phyloP scores from a whole-genome alignment of 345 rosid genomes.

The Salix suchowensis region DNA sequence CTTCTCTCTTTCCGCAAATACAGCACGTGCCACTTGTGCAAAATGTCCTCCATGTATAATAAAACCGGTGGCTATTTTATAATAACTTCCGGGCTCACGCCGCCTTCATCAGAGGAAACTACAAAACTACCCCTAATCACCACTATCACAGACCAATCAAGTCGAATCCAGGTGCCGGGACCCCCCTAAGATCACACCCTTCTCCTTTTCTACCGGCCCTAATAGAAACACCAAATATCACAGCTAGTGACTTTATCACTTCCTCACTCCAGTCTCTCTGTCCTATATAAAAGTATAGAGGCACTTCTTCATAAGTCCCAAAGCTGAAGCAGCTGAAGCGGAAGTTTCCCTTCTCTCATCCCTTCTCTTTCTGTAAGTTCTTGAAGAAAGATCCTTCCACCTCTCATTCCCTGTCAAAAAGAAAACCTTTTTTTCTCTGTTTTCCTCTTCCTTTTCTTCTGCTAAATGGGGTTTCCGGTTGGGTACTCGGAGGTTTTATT shows the following conservation, averaged over 20 bases:
- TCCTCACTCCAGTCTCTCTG: background rate
- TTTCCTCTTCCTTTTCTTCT: background rate
- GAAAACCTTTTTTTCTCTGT: background rate
- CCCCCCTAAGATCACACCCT: background rate
- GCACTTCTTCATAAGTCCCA: background rate
- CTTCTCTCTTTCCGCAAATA: constrained; percentile 3
- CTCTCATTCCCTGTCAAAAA: background rate
- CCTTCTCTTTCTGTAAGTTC: background rate
- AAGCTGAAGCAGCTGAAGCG: constrained; percentile 17
- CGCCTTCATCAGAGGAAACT: background rate
- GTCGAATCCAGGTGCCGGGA: background rate
- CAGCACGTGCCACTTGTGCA: constrained; percentile 13
- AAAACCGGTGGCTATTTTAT: background rate
- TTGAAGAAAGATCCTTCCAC: background rate
- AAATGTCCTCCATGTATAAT: background rate
- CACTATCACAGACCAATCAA: constrained; percentile 18
- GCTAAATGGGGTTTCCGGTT: constrained; percentile 76
- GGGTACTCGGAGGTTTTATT: constrained; percentile 69
- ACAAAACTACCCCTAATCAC: background rate
- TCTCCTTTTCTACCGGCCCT: background rate
- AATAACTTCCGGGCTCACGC: background rate
- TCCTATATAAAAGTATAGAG: background rate
- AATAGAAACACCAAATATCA: background rate
- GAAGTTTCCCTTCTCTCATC: constrained; percentile 26
- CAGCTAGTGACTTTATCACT: constrained; percentile 17